A percentile compares a stretch with the other conserved stretches of the same genome.
phyloP scores from a whole-genome alignment of 2,329 filamentous ascomycete species.

The Xylariales sp. region DNA sequence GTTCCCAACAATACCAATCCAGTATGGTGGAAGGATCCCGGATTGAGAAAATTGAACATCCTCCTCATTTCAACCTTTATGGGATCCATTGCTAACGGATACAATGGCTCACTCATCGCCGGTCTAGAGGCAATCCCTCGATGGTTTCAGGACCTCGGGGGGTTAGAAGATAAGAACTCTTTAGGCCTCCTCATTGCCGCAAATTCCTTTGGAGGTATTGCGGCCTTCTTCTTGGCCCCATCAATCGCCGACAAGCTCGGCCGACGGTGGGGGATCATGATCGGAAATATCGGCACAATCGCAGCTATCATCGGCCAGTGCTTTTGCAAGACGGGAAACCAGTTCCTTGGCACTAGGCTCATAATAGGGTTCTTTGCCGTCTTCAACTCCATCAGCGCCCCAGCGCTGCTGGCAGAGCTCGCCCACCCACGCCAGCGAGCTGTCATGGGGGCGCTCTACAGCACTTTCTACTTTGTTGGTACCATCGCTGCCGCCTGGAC shows the following conservation, averaged over 20 bases:
- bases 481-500: constrained; percentile 11
- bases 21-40: too few relatives aligned
- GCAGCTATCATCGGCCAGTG: background rate
- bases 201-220: background rate
- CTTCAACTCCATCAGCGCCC: constrained; percentile 12
- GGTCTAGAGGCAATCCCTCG: too few relatives aligned
- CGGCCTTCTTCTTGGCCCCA: background rate
- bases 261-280: background rate
- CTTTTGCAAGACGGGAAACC: constrained; percentile 3
- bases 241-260: background rate
- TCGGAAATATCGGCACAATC: background rate
- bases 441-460: constrained; percentile 15
- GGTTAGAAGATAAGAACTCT: too few relatives aligned
- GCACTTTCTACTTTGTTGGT: constrained; percentile 4
- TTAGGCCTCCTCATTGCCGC: constrained; percentile 3
- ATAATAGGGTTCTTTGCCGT: constrained; percentile 17
- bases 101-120: too few relatives aligned
- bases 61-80: too few relatives aligned
- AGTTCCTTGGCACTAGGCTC: constrained; percentile 19
- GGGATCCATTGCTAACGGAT: too few relatives aligned
- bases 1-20: too few relatives aligned
- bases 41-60: too few relatives aligned
- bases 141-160: too few relatives aligned
- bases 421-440: constrained; percentile 21
- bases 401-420: constrained; percentile 20